These are phyloP conservation scores for Sclerotinia spermophila DNA, from an alignment of 2,329 filamentous ascomycete genomes.

Conservation along the genomic window DNA sequence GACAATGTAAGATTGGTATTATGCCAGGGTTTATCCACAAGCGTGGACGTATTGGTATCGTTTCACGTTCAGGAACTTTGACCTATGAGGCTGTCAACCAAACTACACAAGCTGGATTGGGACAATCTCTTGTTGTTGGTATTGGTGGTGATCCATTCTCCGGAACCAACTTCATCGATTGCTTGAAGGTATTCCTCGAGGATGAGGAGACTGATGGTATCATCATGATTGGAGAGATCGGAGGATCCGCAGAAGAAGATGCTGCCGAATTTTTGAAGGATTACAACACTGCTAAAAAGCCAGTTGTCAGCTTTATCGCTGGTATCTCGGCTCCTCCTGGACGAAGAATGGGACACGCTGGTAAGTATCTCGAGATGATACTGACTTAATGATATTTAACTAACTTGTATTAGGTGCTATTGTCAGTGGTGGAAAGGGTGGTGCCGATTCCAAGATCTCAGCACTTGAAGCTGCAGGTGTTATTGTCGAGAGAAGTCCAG, in stretches of 20 bases:
- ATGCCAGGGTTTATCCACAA: constrained; percentile 99
- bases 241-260: constrained; percentile 95
- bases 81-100: constrained; percentile 99
- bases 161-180: constrained; percentile 99
- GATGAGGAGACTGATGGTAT: constrained; percentile 97
- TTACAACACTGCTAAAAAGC: constrained; percentile 91
- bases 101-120: constrained; percentile 93
- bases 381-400: not conserved
- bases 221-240: constrained; percentile 99
- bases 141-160: constrained; percentile 99
- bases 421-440: constrained; percentile 94
- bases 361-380: constrained; percentile 41
- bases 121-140: constrained; percentile 96
- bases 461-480: constrained; percentile 92
- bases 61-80: constrained; percentile 94
- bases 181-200: constrained; percentile 92
- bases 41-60: constrained; percentile 96
- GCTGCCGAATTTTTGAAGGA: constrained; percentile 92
- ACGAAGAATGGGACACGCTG: constrained; percentile 97
- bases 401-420: constrained; percentile 60
- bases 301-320: constrained; percentile 96
- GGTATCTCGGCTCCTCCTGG: constrained; percentile 96
- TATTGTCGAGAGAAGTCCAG: constrained; percentile 92
- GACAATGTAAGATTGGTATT: constrained; percentile 99
- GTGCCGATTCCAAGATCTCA: constrained; percentile 95